Base-by-base conservation (phyloP, 306 rosid genomes). In the Aeschynomene evenia region DNA sequence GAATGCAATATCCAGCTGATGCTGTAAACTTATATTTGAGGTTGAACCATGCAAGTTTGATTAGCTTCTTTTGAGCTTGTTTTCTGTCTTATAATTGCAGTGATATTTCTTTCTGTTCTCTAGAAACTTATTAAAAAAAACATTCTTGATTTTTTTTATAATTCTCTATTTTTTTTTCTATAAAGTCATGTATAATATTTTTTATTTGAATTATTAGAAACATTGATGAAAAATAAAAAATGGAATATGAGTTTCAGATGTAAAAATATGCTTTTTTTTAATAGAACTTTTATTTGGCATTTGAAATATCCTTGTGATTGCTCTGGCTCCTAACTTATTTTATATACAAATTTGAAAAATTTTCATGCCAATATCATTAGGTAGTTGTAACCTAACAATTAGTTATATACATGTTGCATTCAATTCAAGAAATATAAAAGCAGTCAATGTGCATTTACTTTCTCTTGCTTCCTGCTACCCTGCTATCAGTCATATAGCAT, bases 401-500 rank as follows among this genome's bases (percentile, higher is more conserved):
- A 28, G 39, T 39, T 43, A 33, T 43, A 33, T 16, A 20, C 16
- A 15, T 14, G 53, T 63, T 66, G 4, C 22, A 36, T 57, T 46
- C 49, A 50, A 20, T 70, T 71, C 12, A 48, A 23, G 62, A 24
- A 58, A 51, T 50, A 48, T 66, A 51, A 28, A 19, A 29, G 28
- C 50, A 13, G 10, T 40, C 66, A 39, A 66, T 66, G 61, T 52
- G 63, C 53, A 39, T 23, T n/a, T 61, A 76, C 36, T 71, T 71
- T 59, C 18, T 34, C 54, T 59, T 20, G 57, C 54, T 6, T 66
- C 19, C 19, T 23, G 36, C 64, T 45, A 18, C 26, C 39, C 24
- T 33, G 48, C 59, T 60, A 7, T 34, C 40, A 26, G 57, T 69
- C 42, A 42, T 53, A 40, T 68, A 23, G 19, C 45, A 36, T 42